Evolutionary conservation across 2,329 filamentous ascomycete genomes (phyloP).

Genomic region (Diplocarpon rosae): DNA sequence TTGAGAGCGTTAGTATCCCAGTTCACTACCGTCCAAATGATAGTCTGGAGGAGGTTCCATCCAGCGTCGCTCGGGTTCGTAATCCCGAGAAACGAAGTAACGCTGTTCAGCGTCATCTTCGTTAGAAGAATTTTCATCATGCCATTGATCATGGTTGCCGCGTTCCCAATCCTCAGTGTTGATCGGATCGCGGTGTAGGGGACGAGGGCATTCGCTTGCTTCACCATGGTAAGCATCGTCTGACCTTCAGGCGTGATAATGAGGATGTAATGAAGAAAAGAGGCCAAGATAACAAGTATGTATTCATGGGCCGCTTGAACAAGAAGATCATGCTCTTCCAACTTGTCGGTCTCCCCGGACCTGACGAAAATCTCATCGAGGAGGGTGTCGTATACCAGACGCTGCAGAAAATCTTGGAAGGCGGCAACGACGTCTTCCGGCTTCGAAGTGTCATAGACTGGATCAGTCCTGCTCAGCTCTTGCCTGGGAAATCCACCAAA

Average conservation of each 20-base stretch:
- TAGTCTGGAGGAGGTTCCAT: slow-evolving; percentile 66
- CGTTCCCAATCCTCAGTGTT: slow-evolving; percentile 65
- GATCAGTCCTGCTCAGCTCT: slow-evolving; percentile 11
- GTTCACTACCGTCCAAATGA: slow-evolving; percentile 60
- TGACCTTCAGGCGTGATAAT: slow-evolving; percentile 65
- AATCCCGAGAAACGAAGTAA: slow-evolving; percentile 71
- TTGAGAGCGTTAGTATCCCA: slow-evolving; percentile 66
- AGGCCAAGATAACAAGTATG: slow-evolving; percentile 60
- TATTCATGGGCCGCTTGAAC: slow-evolving; percentile 55
- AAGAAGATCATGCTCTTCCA: slow-evolving; percentile 52
- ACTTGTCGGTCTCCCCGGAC: slow-evolving; percentile 45
- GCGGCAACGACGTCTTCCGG: slow-evolving; percentile 50
- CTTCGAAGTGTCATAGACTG: slow-evolving; percentile 45
- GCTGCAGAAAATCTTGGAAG: slow-evolving; percentile 57
- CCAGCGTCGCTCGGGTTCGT: slow-evolving; percentile 63
- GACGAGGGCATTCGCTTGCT: slow-evolving; percentile 57
- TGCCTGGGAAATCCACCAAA: slow-evolving; percentile 26
- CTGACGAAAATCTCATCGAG: slow-evolving; percentile 54
- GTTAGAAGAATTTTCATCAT: slow-evolving; percentile 63
- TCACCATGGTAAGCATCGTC: slow-evolving; percentile 59
- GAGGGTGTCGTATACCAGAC: slow-evolving; percentile 56
- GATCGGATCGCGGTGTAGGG: slow-evolving; percentile 64
- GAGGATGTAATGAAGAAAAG: slow-evolving; percentile 63
- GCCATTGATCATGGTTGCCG: slow-evolving; percentile 69
- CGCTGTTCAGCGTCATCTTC: slow-evolving; percentile 62